Percentiles rank a stretch among this genome's conserved stretches.
Evolutionary conservation across 2,329 filamentous ascomycete genomes (phyloP).

Genomic region (Colletotrichum limetticola): DNA sequence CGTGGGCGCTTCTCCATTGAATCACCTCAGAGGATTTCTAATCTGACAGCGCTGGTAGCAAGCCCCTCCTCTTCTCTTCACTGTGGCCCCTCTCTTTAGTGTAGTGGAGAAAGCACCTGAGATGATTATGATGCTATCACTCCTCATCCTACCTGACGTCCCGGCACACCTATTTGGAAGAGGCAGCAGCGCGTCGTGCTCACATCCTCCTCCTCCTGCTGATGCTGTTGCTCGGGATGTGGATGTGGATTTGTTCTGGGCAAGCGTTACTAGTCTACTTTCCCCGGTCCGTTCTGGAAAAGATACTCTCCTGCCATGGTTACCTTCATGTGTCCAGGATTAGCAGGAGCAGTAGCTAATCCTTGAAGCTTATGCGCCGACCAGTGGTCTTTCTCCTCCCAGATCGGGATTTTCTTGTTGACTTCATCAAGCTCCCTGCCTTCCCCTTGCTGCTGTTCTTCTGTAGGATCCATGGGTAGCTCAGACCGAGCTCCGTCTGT

Average conservation of each 20-base stretch:
- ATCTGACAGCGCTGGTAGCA: neutral
- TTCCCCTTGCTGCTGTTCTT: neutral
- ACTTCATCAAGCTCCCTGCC: neutral
- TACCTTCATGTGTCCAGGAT: neutral
- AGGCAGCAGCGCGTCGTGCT: neutral
- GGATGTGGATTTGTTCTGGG: conserved; percentile 21
- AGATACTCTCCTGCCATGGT: conserved; percentile 13
- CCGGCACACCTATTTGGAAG: neutral
- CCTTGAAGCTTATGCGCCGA: conserved; percentile 13
- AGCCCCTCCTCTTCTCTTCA: neutral
- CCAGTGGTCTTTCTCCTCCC: conserved; percentile 11
- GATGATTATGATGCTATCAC: conserved; percentile 22
- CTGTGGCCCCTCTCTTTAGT: neutral
- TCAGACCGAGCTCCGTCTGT: conserved; percentile 5
- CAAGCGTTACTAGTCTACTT: conserved; percentile 1
- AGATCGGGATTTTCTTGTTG: conserved; percentile 4
- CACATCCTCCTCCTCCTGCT: neutral
- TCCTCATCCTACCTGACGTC: neutral
- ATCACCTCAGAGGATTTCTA: conserved; percentile 19
- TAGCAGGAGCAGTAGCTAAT: conserved; percentile 1
- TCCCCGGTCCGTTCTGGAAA: neutral
- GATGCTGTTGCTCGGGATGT: neutral
- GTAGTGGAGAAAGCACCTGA: neutral
- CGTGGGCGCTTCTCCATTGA: conserved; percentile 14
- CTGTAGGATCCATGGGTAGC: neutral